Conservation (phyloP, 78 protist genomes). For the Isochrysis galbana region DNA sequence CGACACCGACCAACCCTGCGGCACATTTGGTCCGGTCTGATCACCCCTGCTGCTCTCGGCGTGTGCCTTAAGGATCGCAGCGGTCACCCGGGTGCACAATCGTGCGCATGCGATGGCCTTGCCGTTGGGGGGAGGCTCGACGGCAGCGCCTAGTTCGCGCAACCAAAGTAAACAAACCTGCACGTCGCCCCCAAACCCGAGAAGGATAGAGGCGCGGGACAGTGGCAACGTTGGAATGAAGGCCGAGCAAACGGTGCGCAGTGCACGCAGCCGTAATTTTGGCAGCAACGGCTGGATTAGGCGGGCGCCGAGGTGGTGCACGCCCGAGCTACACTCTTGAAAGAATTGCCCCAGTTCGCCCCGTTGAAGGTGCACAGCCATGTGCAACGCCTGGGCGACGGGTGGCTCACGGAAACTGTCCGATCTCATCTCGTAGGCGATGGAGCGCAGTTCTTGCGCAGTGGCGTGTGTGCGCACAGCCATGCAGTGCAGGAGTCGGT, state of each 20-base stretch:
- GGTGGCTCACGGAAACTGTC: background rate
- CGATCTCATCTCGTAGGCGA: background rate
- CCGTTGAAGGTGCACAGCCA: background rate
- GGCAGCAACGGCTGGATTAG: background rate
- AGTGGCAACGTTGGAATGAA: background rate
- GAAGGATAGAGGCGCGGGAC: background rate
- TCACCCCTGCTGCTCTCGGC: too few relatives aligned
- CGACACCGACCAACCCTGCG: too few relatives aligned
- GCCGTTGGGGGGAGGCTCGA: too few relatives aligned
- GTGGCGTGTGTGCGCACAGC: background rate
- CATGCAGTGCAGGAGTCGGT: background rate
- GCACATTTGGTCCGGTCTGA: too few relatives aligned
- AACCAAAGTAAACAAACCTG: background rate
- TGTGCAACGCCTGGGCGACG: background rate
- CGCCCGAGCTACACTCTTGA: background rate
- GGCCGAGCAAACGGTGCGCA: background rate
- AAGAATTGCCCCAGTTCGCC: background rate
- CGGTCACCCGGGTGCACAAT: too few relatives aligned
- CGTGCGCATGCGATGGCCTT: too few relatives aligned
- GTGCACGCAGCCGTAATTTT: too few relatives aligned
- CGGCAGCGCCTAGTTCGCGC: background rate
- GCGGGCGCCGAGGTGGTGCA: background rate
- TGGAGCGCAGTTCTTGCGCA: background rate
- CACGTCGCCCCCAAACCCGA: background rate
- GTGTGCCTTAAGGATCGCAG: too few relatives aligned